Base-by-base conservation (phyloP, 345 rosid species). In the Hypericum perforatum region DNA sequence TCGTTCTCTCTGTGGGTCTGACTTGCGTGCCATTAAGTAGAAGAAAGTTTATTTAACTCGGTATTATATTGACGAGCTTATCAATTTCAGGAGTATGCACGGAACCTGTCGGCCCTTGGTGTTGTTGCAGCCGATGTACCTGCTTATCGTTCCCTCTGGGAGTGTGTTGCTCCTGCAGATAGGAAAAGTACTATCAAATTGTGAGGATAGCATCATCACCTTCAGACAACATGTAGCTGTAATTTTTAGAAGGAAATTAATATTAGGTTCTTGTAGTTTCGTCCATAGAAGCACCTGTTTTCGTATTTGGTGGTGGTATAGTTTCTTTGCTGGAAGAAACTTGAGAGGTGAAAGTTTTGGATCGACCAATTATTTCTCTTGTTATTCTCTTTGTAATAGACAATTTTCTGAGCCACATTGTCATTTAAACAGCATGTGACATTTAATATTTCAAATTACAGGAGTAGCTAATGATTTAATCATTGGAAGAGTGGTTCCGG, bases 141-240 rank as follows among this genome's bases (percentile, higher is more conserved):
- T 3, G 66, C 89, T n/a, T 89, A 75, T 57, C 56, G 75, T 53
- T 86, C 95, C 56, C 64, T 94, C 16, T 89, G 99, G 99, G 91
- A 75, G 50, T 83, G 94, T 36, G 99, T 89, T 39, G 95, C 99
- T 53, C 95, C 97, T 45, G 62, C 73, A 3, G 89, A 89, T 61
- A 74, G 78, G 78, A 81, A 73, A 64, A 72, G 65, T 58, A 41
- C 29, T 50, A 70, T 84, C 10, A 70, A 41, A 11, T 75, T 81
- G 52, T 82, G 63, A 76, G 69, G 63, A 37, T 11, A n/a, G n/a
- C n/a, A 6, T 39, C 22, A 14, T 38, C 43, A 38, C 56, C 56
- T n/a, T 12, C 11, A 40, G 7, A n/a, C 43, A 53, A 53, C 29
- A 40, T 32, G 55, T 61, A 11, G 54, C 37, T 39, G 37, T 54